phyloP scores from a whole-genome alignment of 1,284 basidiomycete genomes.

The Sanghuangporus baumii region DNA sequence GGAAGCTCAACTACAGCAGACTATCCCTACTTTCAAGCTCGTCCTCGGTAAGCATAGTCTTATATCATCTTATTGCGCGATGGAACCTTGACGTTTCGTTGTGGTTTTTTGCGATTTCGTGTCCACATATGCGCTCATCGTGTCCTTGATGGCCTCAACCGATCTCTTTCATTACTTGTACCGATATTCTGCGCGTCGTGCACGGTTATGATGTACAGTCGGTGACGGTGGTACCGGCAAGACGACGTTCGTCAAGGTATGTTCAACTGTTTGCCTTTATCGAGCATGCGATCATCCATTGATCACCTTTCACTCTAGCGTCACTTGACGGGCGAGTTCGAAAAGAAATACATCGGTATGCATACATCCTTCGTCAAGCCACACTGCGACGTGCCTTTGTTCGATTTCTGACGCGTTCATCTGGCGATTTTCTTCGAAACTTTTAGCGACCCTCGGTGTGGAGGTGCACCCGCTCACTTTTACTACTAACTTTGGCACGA shows the following conservation, averaged over 20 bases:
- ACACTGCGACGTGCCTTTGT: background rate
- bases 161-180: background rate
- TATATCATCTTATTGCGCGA: background rate
- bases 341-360: constrained; percentile 99
- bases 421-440: constrained; percentile 19
- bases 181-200: constrained; percentile 11
- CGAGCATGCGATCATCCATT: constrained; percentile 44
- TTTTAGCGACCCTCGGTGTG: constrained; percentile 93
- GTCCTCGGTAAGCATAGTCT: constrained; percentile 74
- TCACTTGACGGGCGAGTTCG: constrained; percentile 99
- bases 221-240: constrained; percentile 99
- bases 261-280: constrained; percentile 24
- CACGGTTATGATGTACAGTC: constrained; percentile 44
- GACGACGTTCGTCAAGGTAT: constrained; percentile 95
- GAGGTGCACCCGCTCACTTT: constrained; percentile 97
- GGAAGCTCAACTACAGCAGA: background rate
- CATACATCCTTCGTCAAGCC: constrained; percentile 15
- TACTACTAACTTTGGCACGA: constrained; percentile 97
- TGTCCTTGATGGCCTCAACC: background rate
- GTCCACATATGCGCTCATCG: constrained; percentile 23
- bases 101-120: constrained; percentile 3
- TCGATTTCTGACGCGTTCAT: constrained; percentile 17
- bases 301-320: constrained; percentile 61
- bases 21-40: constrained; percentile 95
- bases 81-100: constrained; percentile 22